Conservation (phyloP, 2,329 filamentous ascomycete genomes). For the Arachnomyces sp. region DNA sequence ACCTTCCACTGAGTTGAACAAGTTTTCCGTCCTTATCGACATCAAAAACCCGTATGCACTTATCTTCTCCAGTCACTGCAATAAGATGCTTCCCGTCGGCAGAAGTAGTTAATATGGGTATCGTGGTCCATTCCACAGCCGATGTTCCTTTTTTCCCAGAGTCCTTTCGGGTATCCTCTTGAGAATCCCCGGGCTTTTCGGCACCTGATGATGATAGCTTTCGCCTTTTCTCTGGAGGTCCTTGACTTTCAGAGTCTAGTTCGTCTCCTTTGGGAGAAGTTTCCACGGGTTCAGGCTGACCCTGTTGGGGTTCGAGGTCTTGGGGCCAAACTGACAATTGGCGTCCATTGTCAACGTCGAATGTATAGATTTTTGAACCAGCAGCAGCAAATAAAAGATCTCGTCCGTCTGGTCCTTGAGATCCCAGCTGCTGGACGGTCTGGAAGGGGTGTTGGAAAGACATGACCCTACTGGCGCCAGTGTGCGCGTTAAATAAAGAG, state of each 20-base stretch:
- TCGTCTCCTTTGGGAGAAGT: slow-evolving; percentile 11
- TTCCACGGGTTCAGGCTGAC: slow-evolving; percentile 18
- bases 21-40: slow-evolving; percentile 56
- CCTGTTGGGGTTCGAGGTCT: slow-evolving; percentile 16
- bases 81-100: slow-evolving; percentile 61
- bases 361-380: slow-evolving; percentile 63
- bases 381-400: slow-evolving; percentile 64
- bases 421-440: slow-evolving; percentile 43
- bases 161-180: slow-evolving; percentile 8
- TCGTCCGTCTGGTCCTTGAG: slow-evolving; percentile 14
- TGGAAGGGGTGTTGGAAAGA: slow-evolving; percentile 53
- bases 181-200: slow-evolving; percentile 15
- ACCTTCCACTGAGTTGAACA: slow-evolving; percentile 65
- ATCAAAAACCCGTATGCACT: slow-evolving; percentile 75
- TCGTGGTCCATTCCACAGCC: slow-evolving; percentile 44
- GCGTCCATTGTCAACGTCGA: slow-evolving; percentile 51
- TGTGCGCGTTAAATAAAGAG: background rate
- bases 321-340: slow-evolving; percentile 56
- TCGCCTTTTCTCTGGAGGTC: slow-evolving; percentile 38
- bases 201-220: slow-evolving; percentile 29
- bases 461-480: slow-evolving; percentile 18
- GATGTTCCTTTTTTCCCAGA: slow-evolving; percentile 10
- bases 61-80: slow-evolving; percentile 83
- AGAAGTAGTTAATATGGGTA: slow-evolving; percentile 62
- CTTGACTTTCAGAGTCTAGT: slow-evolving; percentile 22